A percentile compares a stretch with the other conserved stretches of the same genome.
These are phyloP conservation scores for Datisca glomerata DNA, from an alignment of 306 rosid species.

Conservation along the genomic window DNA sequence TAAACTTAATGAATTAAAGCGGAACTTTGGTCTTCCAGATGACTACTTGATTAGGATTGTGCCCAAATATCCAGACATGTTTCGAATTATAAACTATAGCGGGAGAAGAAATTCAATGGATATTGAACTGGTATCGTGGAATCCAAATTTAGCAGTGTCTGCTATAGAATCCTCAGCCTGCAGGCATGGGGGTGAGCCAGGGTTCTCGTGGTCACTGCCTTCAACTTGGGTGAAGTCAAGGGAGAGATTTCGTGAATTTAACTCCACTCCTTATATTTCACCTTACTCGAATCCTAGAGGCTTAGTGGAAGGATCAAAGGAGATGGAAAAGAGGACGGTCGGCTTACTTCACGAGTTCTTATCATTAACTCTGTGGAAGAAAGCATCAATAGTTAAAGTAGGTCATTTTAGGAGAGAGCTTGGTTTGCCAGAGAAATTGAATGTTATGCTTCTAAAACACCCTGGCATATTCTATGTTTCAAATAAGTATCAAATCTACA, in stretches of 20 bases:
- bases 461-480: constrained; percentile 76
- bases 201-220: constrained; percentile 51
- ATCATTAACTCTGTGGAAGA: constrained; percentile 77
- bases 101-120: constrained; percentile 65
- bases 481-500: constrained; percentile 64
- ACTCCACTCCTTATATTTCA: constrained; percentile 49
- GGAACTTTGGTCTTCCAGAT: constrained; percentile 66
- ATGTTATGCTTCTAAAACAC: constrained; percentile 61
- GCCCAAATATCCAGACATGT: constrained; percentile 36
- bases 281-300: constrained; percentile 38
- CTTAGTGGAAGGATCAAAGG: constrained; percentile 44
- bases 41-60: constrained; percentile 58
- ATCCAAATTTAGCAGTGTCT: constrained; percentile 53
- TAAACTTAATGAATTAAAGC: constrained; percentile 53
- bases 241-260: constrained; percentile 56
- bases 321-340: constrained; percentile 73
- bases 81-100: constrained; percentile 45
- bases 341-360: constrained; percentile 74
- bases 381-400: constrained; percentile 59
- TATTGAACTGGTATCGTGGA: constrained; percentile 61
- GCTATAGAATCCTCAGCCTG: constrained; percentile 34
- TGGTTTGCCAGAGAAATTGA: constrained; percentile 49
- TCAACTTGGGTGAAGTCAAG: constrained; percentile 68
- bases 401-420: constrained; percentile 73
- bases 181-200: constrained; percentile 30